Conservation (phyloP, 345 rosid species). For the Gossypium longicalyx region DNA sequence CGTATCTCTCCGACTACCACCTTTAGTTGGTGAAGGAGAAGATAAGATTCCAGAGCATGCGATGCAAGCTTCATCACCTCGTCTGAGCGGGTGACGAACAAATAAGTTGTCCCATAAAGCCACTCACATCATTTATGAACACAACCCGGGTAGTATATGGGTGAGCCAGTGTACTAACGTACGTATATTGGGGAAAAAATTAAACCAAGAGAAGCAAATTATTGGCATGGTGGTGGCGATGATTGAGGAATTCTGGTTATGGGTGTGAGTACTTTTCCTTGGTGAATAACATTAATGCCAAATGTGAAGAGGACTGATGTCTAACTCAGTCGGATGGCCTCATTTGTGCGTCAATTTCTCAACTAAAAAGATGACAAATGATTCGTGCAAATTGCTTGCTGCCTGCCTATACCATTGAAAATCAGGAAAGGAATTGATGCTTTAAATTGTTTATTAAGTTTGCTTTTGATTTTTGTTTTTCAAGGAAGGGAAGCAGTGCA, state of each 20-base stretch:
- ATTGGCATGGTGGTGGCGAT: slow-evolving; percentile 39
- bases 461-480: too few relatives aligned
- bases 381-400: too few relatives aligned
- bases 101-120: background rate
- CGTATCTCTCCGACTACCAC: slow-evolving; percentile 80
- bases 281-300: background rate
- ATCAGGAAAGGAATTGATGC: too few relatives aligned
- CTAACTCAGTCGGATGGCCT: background rate
- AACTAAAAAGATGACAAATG: too few relatives aligned
- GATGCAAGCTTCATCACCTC: slow-evolving; percentile 57
- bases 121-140: background rate
- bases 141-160: background rate
- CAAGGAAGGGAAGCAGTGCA: too few relatives aligned
- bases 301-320: background rate
- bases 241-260: slow-evolving; percentile 31
- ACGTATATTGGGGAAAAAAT: too few relatives aligned
- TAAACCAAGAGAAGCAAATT: background rate
- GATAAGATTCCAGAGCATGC: slow-evolving; percentile 66
- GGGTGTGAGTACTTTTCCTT: background rate
- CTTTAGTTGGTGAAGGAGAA: slow-evolving; percentile 65
- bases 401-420: too few relatives aligned
- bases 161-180: background rate
- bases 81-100: slow-evolving; percentile 60
- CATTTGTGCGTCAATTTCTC: too few relatives aligned
- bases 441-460: too few relatives aligned